phyloP scores from a whole-genome alignment of 352 stramenopile genomes.

The Globisporangium megalacanthum region DNA sequence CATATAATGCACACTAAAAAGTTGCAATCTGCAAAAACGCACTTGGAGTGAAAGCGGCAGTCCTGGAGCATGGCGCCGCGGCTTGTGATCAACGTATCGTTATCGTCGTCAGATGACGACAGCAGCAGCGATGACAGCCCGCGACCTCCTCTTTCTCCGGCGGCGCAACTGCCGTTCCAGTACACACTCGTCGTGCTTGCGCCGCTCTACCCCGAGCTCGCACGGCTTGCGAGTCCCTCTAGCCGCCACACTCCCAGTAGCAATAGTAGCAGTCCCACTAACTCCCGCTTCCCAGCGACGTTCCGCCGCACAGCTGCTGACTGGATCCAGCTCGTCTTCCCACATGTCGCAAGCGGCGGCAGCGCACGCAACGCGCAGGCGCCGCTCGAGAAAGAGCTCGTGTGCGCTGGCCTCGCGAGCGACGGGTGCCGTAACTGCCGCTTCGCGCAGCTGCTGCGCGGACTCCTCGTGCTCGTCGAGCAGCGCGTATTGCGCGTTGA shows the following conservation, averaged over 20 bases:
- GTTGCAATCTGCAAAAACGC: too few species aligned
- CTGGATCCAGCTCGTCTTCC: conserved; percentile 32
- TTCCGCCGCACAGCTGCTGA: conserved; percentile 24
- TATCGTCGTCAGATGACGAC: neutral
- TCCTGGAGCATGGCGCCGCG: neutral
- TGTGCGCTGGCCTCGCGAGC: conserved; percentile 35
- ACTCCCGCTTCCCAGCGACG: conserved; percentile 14
- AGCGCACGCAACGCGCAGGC: conserved; percentile 1
- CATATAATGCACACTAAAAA: too few species aligned
- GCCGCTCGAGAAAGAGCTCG: conserved; percentile 29
- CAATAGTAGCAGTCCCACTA: neutral
- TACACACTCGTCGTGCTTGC: conserved; percentile 10
- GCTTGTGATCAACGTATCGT: neutral
- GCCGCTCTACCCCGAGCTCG: conserved; percentile 10
- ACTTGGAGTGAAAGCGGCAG: too few species aligned
- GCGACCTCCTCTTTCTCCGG: neutral
- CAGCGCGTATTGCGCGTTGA: conserved; percentile 26
- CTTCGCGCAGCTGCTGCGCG: conserved; percentile 41
- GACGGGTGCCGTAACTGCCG: conserved; percentile 33
- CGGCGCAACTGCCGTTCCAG: neutral
- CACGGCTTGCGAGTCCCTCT: neutral
- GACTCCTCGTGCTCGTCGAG: conserved; percentile 41
- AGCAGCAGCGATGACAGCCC: neutral
- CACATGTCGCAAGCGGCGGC: conserved; percentile 1
- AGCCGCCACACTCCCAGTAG: too few species aligned